A percentile compares a stretch with the other conserved stretches of the same genome.
Conservation (phyloP, 768 basidiomycete species). For the Tylopilus felleus region DNA sequence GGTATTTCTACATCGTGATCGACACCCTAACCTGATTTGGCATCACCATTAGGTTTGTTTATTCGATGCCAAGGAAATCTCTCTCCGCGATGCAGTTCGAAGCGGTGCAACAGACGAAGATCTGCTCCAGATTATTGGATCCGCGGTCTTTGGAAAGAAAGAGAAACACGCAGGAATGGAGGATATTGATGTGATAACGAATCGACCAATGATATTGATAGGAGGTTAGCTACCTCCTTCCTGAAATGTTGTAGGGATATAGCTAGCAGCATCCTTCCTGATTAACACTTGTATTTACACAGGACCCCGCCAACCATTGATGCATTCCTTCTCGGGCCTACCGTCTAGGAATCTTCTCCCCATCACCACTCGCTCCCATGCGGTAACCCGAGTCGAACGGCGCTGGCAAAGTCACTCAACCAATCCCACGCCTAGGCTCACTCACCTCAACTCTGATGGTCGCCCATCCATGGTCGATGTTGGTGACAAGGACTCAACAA, state of each 20-base stretch:
- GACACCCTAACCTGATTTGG: constrained; percentile 1
- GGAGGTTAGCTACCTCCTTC: constrained; percentile 73
- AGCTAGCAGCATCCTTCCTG: constrained; percentile 20
- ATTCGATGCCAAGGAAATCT: constrained; percentile 82
- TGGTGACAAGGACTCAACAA: constrained; percentile 54
- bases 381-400: constrained; percentile 12
- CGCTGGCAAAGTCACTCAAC: constrained; percentile 22
- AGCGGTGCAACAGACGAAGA: constrained; percentile 60
- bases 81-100: constrained; percentile 73
- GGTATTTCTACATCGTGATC: neutral
- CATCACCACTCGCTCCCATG: neutral
- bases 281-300: constrained; percentile 21
- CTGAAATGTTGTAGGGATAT: constrained; percentile 16
- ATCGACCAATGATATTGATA: constrained; percentile 89
- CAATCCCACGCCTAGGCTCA: constrained; percentile 36
- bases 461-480: constrained; percentile 85
- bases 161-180: constrained; percentile 86
- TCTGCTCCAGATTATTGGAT: constrained; percentile 56
- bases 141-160: constrained; percentile 67
- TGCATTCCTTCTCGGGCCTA: neutral
- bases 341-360: neutral
- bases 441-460: constrained; percentile 72
- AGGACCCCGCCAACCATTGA: constrained; percentile 14
- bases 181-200: constrained; percentile 68
- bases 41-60: constrained; percentile 64